A percentile compares a stretch with the other conserved stretches of the same genome.
These are phyloP conservation scores for Phaeotremella skinneri DNA, from an alignment of 768 basidiomycete genomes.

Conservation along the genomic window DNA sequence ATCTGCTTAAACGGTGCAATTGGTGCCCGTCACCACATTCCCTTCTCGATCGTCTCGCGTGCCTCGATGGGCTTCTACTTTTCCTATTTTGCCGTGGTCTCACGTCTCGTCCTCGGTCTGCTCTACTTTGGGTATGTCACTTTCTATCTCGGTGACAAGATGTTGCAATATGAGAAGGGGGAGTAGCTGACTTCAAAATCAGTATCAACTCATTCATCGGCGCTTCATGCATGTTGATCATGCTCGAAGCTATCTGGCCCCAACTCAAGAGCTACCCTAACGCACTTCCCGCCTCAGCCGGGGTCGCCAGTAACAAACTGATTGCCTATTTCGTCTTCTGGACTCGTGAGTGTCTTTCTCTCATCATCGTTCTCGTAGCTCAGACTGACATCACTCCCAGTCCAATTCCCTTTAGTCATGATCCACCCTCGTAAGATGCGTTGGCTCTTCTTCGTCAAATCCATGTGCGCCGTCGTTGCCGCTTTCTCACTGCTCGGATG, in stretches of 20 bases:
- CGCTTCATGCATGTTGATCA: constrained; percentile 46
- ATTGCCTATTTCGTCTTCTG: constrained; percentile 49
- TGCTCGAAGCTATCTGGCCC: constrained; percentile 51
- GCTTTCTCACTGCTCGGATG: constrained; percentile 75
- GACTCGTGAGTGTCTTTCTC: constrained; percentile 28
- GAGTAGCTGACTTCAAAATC: constrained; percentile 1
- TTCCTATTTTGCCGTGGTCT: constrained; percentile 79
- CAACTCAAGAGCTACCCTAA: constrained; percentile 31
- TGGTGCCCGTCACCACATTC: constrained; percentile 72
- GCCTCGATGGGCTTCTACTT: constrained; percentile 89
- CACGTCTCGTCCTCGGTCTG: constrained; percentile 70
- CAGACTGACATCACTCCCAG: constrained; percentile 2
- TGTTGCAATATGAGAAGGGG: no score
- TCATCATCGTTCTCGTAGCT: not conserved
- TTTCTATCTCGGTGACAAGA: constrained; percentile 4
- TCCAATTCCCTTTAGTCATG: constrained; percentile 43
- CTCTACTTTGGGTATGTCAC: constrained; percentile 60
- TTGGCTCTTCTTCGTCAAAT: constrained; percentile 70
- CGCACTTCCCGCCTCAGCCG: constrained; percentile 29
- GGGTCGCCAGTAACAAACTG: constrained; percentile 41
- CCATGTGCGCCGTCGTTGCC: constrained; percentile 62
- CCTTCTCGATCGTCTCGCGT: constrained; percentile 74
- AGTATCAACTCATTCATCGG: constrained; percentile 49
- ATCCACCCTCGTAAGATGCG: constrained; percentile 71
- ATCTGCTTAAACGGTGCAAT: constrained; percentile 76